Base-by-base conservation (phyloP, 2,329 filamentous ascomycete genomes). In the Pochonia chlamydosporia region DNA sequence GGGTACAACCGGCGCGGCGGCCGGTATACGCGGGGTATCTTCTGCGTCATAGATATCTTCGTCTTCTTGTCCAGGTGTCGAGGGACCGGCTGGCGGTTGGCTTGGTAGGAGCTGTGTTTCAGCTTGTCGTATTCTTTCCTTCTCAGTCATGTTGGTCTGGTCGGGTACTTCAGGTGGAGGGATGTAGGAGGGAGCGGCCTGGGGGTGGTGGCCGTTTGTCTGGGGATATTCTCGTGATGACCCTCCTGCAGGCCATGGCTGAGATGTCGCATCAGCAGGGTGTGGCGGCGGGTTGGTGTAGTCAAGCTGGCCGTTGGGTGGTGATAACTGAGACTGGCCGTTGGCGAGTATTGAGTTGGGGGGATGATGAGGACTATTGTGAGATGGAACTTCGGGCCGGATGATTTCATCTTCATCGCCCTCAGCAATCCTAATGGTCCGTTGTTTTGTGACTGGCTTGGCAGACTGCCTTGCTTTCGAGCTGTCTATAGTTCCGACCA, bases 401-500 rank as follows among this genome's bases (percentile, higher is more conserved):
- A 53, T 54, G 18, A 52, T 49, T 3, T 64, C 60, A 9, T 64
- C 62, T 16, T 66, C 66, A 18, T 64, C 63, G 36, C 59, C 62
- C 40, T 63, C 60, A 3, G 52, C 50, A 8, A 63, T 54, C 8
- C 56, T 52, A 8, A 60, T 64, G 59, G 14, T 65, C 61, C 20
- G 66, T 65, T 16, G 64, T 62, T 42, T 20, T 58, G 58, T 3
- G 59, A 58, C 7, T 48, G 47, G 16, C 37, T 55, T 57, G 16
- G 52, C 43, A 28, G 55, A 50, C 42, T 61, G 62, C 20, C 59
- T 63, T 1, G 51, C 49, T 6, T 59, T 56, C 6, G 78, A 78
- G 56, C 83, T 92, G 63, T 99, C 91, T 30, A 79, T 78, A 0
- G 90, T 96, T 2, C 93, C 93, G 18, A 97, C 83, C 2, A 95